Conservation (phyloP, 306 rosid species). For the Citrullus amarus region DNA sequence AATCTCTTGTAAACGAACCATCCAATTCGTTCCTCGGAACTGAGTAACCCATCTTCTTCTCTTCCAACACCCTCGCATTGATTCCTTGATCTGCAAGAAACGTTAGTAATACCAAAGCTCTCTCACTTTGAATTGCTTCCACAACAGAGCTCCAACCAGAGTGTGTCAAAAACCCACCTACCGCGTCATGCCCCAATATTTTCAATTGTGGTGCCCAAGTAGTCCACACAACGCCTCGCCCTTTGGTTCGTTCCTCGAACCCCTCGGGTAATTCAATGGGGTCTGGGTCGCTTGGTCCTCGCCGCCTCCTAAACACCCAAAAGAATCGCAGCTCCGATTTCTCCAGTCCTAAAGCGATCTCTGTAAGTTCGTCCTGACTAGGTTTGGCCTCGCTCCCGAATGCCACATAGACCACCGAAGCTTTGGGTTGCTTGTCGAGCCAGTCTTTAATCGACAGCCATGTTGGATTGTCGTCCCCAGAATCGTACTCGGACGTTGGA, state of each 20-base stretch:
- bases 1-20: conserved; percentile 11
- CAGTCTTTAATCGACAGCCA: conserved; percentile 10
- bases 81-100: conserved; percentile 16
- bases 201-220: conserved; percentile 21
- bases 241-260: conserved; percentile 26
- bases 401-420: conserved; percentile 34
- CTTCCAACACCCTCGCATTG: not conserved
- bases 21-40: not conserved
- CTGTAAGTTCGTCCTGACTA: conserved; percentile 22
- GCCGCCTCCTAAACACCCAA: conserved; percentile 22
- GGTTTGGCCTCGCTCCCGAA: conserved; percentile 37
- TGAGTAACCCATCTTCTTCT: not conserved
- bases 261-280: conserved; percentile 27
- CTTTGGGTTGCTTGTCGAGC: conserved; percentile 24
- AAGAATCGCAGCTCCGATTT: conserved; percentile 21
- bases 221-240: conserved; percentile 14
- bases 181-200: conserved; percentile 12
- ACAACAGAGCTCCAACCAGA: conserved; percentile 25
- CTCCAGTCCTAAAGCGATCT: conserved; percentile 37
- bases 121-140: conserved; percentile 11
- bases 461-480: not conserved
- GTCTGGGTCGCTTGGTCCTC: not conserved
- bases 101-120: conserved; percentile 14
- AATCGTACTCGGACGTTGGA: not conserved
- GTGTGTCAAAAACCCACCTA: conserved; percentile 24